Base-by-base conservation (phyloP, 2,329 filamentous ascomycete species). In the Kalmusia sp. region DNA sequence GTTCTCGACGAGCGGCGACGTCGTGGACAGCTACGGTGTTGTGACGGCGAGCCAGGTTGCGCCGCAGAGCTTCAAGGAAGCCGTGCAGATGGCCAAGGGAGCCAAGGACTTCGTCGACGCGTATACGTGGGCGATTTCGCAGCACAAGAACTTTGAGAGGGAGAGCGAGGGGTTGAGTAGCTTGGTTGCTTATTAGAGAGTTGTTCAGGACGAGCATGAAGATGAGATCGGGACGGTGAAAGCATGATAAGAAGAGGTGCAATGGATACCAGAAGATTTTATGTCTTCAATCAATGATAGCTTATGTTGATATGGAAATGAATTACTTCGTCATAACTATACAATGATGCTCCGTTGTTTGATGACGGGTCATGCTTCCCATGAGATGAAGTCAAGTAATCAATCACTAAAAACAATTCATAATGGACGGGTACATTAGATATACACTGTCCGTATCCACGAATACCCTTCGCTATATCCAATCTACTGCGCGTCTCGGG, bases 11-110 rank as follows among this genome's bases (percentile, higher is more conserved):
- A 82, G 81, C 0, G 72, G 69, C 1, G 76, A 82, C 15, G 83
- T 86, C 0, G 77, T 84, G 0, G 87, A 91, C 61, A 88, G 84
- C 58, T 95, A 92, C 61, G 91, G 91, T 44, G 89, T 96, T 1
- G 87, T 93, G 0, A 93, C 91, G 0, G 79, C 88, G 11, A 78
- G 75, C 14, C 73, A 79, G 49, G 64, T 78, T 3, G 73, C 80
- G 21, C 80, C 87, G 0, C 80, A 85, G 17, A 84, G 80, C 54
- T 78, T 91, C 60, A 84, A 79, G 60, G 85, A 90, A 64, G 80
- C 80, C 0, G 67, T 90, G 3, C 76, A 82, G 52, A 86, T 92
- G 57, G 81, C 81, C 0, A 90, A 88, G 77, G 86, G 84, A 11
- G 86, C 86, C 0, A 85, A 80, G 63, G 83, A 85, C 43, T 93